These are phyloP conservation scores for Cyberlindnera xylosilytica DNA, from an alignment of 805 yeast genomes.

Conservation along the genomic window DNA sequence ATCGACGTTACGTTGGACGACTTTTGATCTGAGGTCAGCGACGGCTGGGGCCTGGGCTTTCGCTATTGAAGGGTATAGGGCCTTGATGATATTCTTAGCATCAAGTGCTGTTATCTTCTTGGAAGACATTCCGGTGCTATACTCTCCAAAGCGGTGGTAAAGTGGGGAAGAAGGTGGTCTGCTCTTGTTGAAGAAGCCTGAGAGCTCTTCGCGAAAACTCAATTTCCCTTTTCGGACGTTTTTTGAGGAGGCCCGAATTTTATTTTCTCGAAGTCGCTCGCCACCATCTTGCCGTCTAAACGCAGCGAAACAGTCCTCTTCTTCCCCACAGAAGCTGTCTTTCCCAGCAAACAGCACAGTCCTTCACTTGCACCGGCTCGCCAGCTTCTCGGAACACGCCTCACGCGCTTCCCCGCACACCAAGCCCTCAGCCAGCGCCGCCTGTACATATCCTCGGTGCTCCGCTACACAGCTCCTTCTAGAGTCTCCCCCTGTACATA, in stretches of 20 bases:
- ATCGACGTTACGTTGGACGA: conserved; percentile 3
- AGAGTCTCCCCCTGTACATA: conserved; percentile 6
- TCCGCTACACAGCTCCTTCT: neutral
- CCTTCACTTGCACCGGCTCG: no score
- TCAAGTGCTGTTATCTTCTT: conserved; percentile 9
- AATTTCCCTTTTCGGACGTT: neutral
- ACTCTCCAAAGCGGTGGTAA: neutral
- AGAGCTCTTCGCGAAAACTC: no score
- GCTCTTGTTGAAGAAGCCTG: no score
- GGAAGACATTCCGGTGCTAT: neutral
- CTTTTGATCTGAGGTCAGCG: conserved; percentile 1
- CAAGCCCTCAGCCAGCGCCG: conserved; percentile 1
- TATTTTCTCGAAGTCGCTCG: no score
- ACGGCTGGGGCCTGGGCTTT: conserved; percentile 15
- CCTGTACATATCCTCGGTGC: conserved; percentile 9
- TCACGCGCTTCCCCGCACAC: no score
- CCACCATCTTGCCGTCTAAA: no score
- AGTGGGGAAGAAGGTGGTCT: neutral
- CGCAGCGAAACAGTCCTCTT: neutral
- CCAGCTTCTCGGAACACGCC: no score
- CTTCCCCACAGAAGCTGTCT: neutral
- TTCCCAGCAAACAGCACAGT: neutral
- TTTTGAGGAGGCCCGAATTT: no score
- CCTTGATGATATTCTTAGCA: conserved; percentile 21
- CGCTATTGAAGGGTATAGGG: conserved; percentile 41